Evolutionary conservation across 345 rosid genomes (phyloP).

Genomic region (Moringa oleifera): DNA sequence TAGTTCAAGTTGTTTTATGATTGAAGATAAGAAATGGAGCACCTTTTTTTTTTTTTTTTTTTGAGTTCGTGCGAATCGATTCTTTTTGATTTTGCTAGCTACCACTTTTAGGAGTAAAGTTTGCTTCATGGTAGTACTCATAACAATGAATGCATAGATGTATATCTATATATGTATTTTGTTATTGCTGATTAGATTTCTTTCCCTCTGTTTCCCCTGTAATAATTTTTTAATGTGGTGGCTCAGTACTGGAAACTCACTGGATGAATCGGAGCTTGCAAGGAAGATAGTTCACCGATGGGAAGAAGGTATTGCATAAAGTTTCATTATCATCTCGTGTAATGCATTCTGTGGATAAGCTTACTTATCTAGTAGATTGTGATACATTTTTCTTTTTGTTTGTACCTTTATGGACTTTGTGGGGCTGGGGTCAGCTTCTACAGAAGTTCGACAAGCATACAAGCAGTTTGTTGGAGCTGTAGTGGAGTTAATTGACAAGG

Average conservation of each 20-base stretch:
- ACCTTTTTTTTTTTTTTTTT: no score
- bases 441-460: constrained; percentile 75
- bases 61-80: not conserved
- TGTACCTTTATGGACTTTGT: constrained; percentile 12
- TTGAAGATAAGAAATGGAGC: no score
- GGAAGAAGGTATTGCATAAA: constrained; percentile 63
- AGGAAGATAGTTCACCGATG: constrained; percentile 71
- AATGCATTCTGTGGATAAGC: not conserved
- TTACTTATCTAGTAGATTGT: no score
- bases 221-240: not conserved
- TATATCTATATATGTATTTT: no score
- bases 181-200: no score
- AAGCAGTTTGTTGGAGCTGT: constrained; percentile 73
- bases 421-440: constrained; percentile 68
- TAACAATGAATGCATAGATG: no score
- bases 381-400: no score
- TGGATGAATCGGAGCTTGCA: constrained; percentile 73
- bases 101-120: no score
- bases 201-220: no score
- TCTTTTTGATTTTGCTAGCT: no score
- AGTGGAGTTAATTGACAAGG: constrained; percentile 68
- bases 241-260: constrained; percentile 28
- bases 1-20: no score
- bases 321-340: not conserved
- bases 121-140: no score